phyloP scores from a whole-genome alignment of 192 early-diverging fungal species.

The Entomortierella parvispora region DNA sequence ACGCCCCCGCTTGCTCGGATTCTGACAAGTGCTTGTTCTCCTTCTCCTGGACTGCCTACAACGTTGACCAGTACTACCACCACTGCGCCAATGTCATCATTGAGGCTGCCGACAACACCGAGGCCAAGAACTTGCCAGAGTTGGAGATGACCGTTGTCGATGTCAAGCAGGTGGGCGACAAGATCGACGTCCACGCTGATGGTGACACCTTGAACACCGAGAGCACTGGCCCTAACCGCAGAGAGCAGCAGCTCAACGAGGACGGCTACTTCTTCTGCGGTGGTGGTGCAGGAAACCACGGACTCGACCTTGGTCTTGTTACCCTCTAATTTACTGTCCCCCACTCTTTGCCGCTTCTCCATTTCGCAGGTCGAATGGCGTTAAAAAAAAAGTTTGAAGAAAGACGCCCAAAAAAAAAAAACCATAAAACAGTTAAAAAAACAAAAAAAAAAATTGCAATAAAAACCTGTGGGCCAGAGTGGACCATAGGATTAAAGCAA shows the following conservation, averaged over 20 bases:
- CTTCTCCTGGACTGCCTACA: constrained; percentile 79
- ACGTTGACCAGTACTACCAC: constrained; percentile 78
- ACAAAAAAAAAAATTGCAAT: too few relatives aligned
- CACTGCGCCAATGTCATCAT: constrained; percentile 75
- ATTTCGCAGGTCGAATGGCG: too few relatives aligned
- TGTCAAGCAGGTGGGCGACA: constrained; percentile 7
- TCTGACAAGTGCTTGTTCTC: constrained; percentile 48
- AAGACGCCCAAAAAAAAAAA: too few relatives aligned
- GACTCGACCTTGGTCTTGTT: constrained; percentile 14
- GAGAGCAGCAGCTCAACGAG: constrained; percentile 4
- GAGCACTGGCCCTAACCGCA: not conserved
- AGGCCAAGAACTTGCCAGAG: not conserved
- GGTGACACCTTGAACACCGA: constrained; percentile 8
- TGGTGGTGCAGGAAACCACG: constrained; percentile 13
- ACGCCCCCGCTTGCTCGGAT: constrained; percentile 35
- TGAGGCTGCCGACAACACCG: constrained; percentile 30
- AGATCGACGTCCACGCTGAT: constrained; percentile 14
- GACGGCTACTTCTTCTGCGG: constrained; percentile 12
- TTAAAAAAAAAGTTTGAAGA: too few relatives aligned
- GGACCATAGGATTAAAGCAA: too few relatives aligned
- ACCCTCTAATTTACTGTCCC: too few relatives aligned
- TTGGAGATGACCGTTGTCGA: constrained; percentile 21
- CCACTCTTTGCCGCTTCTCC: too few relatives aligned
- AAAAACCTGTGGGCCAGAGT: too few relatives aligned
- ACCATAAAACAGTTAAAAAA: too few relatives aligned